Evolutionary conservation across 164 flowering plant genomes (phyloP), one percentile per base, ranked within the genome.

Genomic region (Kingdonia uniflora): DNA sequence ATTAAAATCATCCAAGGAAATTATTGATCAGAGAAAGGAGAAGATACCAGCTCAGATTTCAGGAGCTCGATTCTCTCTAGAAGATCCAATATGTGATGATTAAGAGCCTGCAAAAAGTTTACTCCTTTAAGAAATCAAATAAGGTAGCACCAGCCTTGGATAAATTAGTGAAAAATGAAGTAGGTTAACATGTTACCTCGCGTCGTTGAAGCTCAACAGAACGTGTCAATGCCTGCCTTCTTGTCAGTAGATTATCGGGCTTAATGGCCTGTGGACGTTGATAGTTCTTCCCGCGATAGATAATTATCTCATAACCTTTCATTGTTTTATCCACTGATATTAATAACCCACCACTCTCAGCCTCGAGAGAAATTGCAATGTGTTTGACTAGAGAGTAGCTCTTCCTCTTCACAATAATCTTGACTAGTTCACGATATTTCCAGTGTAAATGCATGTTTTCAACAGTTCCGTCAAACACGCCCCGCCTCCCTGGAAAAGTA

Each of bases 381-480:
- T 91, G 96, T 71, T 79, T 83, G 19, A 85, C 87, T 63, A 73
- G 96, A 17, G 79, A 68, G 58, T 77, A 68, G 52, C 54, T 71
- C 68, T 75, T 77, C 39, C 81, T 70, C 46, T 54, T 81, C 41
- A 85, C 90, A 41, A 91, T 63, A 51, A 91, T 64, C 69, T 91
- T 91, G n/a, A 91, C 92, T 42, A 91, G 73, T 68, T 91, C 98
- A 50, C 87, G 62, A 50, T 68, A 72, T 66, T 83, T 91, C 96
- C 98, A 91, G 55, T 91, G 98, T 53, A 91, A 62, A 71, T 91
- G 98, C 73, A 91, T 85, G 68, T 91, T 91, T 49, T 91, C 95
- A 42, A 91, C 65, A 35, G 82, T 81, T 33, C 98, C 98, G 65
- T 72, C 90, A 63, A 80, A 91, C 49, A 91, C 64, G 14, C 73